Conservation (phyloP, 129 eudicot genomes). For the Chrysanthemum lavandulifolium region DNA sequence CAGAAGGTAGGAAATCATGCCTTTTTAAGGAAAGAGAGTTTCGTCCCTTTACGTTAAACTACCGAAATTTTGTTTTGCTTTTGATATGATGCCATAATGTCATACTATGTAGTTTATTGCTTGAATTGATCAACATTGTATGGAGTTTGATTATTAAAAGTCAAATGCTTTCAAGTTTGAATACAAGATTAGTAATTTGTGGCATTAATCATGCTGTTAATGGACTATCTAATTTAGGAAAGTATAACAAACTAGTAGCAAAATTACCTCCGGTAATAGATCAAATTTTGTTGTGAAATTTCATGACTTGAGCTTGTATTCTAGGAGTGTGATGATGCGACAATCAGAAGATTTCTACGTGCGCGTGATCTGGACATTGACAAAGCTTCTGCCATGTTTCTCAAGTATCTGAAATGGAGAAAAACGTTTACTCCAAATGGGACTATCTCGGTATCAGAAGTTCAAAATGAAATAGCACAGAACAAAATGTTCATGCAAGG, state of each 20-base stretch:
- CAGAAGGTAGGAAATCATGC: too few relatives aligned
- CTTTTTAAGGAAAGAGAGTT: too few relatives aligned
- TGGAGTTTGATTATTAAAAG: neutral
- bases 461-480: conserved; percentile 62
- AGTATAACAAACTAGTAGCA: neutral
- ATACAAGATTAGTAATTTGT: neutral
- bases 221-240: neutral
- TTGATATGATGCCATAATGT: neutral
- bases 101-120: neutral
- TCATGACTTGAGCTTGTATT: conserved; percentile 7
- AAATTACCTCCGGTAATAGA: neutral
- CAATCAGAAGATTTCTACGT: conserved; percentile 76
- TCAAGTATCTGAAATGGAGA: conserved; percentile 67
- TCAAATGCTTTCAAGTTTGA: neutral
- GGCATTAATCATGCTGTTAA: neutral
- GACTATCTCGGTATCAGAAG: conserved; percentile 42
- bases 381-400: conserved; percentile 61
- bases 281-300: neutral
- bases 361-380: conserved; percentile 71
- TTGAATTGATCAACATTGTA: neutral
- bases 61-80: neutral
- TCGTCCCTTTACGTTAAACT: too few relatives aligned
- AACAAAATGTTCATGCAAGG: conserved; percentile 75
- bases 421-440: conserved; percentile 55
- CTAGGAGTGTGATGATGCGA: conserved; percentile 68